These are phyloP conservation scores for Cichorium intybus DNA, from an alignment of 140 eudicot genomes.

Conservation along the genomic window DNA sequence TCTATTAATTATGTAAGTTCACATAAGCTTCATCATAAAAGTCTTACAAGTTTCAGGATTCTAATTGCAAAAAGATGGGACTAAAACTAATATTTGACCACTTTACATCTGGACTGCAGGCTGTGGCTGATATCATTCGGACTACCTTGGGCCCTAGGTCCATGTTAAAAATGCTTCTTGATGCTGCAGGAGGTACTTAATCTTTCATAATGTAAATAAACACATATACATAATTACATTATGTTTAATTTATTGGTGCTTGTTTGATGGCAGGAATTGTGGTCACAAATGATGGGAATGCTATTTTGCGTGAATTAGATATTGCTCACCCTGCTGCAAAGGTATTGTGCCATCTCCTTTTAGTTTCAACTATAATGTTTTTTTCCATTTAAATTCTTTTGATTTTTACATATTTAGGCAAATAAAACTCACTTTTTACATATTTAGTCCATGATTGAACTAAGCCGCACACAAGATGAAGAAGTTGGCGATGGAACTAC, in stretches of 20 bases:
- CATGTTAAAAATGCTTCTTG: conserved; percentile 84
- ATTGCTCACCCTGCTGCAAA: conserved; percentile 99
- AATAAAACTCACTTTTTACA: neutral
- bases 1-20: neutral
- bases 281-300: conserved; percentile 98
- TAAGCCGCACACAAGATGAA: conserved; percentile 97
- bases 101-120: conserved; percentile 31
- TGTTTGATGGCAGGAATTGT: conserved; percentile 45
- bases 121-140: conserved; percentile 80
- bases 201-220: too few species aligned
- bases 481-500: conserved; percentile 99
- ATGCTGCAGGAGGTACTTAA: conserved; percentile 69
- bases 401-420: neutral
- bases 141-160: conserved; percentile 92
- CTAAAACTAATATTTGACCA: neutral
- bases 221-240: too few species aligned
- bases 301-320: conserved; percentile 90
- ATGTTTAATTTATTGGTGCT: neutral
- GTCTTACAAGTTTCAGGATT: neutral
- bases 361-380: too few species aligned
- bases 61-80: neutral
- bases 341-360: conserved; percentile 29
- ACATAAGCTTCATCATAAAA: neutral
- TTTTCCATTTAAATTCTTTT: neutral
- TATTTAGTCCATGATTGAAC: conserved; percentile 97